Percentiles rank a stretch among this genome's conserved stretches.
phyloP scores from a whole-genome alignment of 306 rosid species.

The Chamaecrista fasciculata region DNA sequence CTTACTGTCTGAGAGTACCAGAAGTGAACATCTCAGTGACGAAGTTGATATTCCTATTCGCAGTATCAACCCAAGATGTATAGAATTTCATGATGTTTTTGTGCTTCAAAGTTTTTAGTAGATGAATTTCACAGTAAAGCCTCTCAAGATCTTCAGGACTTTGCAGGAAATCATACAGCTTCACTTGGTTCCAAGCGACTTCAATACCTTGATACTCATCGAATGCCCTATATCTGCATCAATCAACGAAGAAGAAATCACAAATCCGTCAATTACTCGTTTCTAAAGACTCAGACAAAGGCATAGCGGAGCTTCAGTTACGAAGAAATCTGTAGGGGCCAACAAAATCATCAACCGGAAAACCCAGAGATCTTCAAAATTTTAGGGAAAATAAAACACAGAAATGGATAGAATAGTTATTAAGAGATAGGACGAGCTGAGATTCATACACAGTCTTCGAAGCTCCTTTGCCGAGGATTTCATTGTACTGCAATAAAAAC shows the following conservation, averaged over 20 bases:
- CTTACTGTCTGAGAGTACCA: slow-evolving; percentile 93
- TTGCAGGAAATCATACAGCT: slow-evolving; percentile 82
- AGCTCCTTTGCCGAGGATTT: slow-evolving; percentile 96
- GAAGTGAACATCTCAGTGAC: slow-evolving; percentile 96
- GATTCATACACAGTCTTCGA: slow-evolving; percentile 85
- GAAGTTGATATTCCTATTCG: slow-evolving; percentile 86
- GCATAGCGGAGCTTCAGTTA: slow-evolving; percentile 24
- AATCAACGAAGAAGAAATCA: not conserved
- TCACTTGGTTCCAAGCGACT: slow-evolving; percentile 98
- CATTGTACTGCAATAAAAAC: slow-evolving; percentile 67
- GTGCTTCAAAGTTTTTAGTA: slow-evolving; percentile 82
- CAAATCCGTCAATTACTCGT: slow-evolving; percentile 21
- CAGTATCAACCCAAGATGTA: slow-evolving; percentile 91
- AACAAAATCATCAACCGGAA: not conserved
- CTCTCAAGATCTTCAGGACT: slow-evolving; percentile 94
- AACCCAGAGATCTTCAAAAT: not conserved
- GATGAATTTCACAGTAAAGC: slow-evolving; percentile 94
- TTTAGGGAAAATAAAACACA: not conserved
- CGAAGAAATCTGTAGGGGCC: slow-evolving; percentile 27
- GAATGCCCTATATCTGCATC: slow-evolving; percentile 80
- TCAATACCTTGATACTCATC: slow-evolving; percentile 97
- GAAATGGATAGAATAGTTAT: slow-evolving; percentile 1
- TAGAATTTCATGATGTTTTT: slow-evolving; percentile 87
- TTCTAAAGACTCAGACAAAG: slow-evolving; percentile 14
- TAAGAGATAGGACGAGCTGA: slow-evolving; percentile 12